Evolutionary conservation across 2,329 filamentous ascomycete genomes (phyloP).

Genomic region (Arthrobotrys pseudoclavata): DNA sequence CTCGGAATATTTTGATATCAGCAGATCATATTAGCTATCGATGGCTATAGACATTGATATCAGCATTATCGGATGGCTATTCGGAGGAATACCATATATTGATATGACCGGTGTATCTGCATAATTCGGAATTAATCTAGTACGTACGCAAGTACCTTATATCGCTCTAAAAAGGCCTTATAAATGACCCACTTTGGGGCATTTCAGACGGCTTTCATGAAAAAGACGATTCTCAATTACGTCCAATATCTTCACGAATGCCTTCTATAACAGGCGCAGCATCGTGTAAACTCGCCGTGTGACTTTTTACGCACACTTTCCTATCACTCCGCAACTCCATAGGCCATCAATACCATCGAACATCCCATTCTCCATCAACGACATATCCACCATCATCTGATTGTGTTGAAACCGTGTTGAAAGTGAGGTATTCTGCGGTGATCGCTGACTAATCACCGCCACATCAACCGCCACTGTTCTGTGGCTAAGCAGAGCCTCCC

Average conservation of each 20-base stretch:
- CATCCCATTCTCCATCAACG: background rate
- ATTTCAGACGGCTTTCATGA: too few species aligned
- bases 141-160: too few species aligned
- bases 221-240: background rate
- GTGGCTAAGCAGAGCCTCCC: conserved; percentile 2
- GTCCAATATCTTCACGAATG: background rate
- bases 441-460: background rate
- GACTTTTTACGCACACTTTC: background rate
- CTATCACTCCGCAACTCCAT: background rate
- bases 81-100: too few species aligned
- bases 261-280: background rate
- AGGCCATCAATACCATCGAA: background rate
- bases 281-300: too few species aligned
- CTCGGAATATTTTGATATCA: too few species aligned
- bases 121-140: too few species aligned
- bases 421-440: background rate
- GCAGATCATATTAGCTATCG: too few species aligned
- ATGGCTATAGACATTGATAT: too few species aligned
- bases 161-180: background rate
- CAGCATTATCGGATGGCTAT: too few species aligned
- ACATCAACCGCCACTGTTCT: background rate
- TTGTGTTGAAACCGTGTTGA: background rate
- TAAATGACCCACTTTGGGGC: background rate
- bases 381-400: background rate
- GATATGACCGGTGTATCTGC: too few species aligned